Conservation (phyloP, 2,329 filamentous ascomycete species). For the Magnaporthiopsis incrustans region DNA sequence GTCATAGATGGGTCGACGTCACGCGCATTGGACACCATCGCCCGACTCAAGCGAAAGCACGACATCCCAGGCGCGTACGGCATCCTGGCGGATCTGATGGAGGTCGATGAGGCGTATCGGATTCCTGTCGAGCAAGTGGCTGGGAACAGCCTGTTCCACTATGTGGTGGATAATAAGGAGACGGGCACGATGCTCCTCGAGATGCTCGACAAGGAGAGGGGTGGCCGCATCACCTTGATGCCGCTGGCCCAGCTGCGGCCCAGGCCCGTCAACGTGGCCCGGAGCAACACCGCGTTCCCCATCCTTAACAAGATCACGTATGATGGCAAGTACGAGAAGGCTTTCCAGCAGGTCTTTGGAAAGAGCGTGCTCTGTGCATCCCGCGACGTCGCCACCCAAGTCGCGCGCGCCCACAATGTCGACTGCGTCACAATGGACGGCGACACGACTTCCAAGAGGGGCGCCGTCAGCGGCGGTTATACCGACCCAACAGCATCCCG, state of each 20-base stretch:
- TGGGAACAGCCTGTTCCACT: conserved; percentile 88
- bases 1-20: conserved; percentile 88
- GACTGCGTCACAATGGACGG: conserved; percentile 92
- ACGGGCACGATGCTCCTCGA: conserved; percentile 79
- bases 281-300: conserved; percentile 78
- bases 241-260: conserved; percentile 75
- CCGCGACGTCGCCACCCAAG: conserved; percentile 78
- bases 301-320: conserved; percentile 80
- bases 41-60: conserved; percentile 70
- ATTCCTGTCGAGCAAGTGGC: conserved; percentile 89
- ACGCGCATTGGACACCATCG: conserved; percentile 77
- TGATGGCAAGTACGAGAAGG: conserved; percentile 68
- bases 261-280: conserved; percentile 67
- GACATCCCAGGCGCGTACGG: conserved; percentile 84
- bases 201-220: conserved; percentile 67
- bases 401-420: conserved; percentile 83
- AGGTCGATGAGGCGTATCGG: conserved; percentile 76
- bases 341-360: conserved; percentile 91
- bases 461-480: conserved; percentile 90
- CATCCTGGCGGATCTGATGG: conserved; percentile 85
- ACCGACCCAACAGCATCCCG: conserved; percentile 81
- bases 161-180: conserved; percentile 85
- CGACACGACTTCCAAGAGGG: conserved; percentile 89
- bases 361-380: conserved; percentile 93
- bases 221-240: conserved; percentile 89